Evolutionary conservation across 2,329 filamentous ascomycete genomes (phyloP).

Genomic region (Dactylellina haptotyla): DNA sequence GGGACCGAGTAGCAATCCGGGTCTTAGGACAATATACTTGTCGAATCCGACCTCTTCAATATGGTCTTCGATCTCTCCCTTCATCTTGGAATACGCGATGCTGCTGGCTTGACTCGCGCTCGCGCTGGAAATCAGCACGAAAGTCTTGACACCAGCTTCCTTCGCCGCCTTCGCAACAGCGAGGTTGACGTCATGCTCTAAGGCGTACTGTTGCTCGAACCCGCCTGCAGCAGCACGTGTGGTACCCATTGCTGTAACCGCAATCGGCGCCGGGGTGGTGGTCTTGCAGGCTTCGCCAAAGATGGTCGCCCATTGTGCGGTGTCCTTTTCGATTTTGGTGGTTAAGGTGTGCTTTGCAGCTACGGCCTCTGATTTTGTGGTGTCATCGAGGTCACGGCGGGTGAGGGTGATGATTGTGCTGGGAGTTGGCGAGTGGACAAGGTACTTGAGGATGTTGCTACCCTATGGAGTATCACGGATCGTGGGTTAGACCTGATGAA

Average conservation of each 20-base stretch:
- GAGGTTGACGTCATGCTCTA: constrained; percentile 87
- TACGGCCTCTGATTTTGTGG: constrained; percentile 54
- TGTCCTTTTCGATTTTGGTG: constrained; percentile 64
- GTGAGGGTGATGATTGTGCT: constrained; percentile 64
- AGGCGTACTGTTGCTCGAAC: constrained; percentile 81
- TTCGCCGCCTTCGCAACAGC: constrained; percentile 80
- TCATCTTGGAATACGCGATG: constrained; percentile 75
- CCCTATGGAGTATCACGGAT: constrained; percentile 66
- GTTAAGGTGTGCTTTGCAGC: constrained; percentile 67
- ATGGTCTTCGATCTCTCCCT: constrained; percentile 84
- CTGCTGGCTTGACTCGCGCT: constrained; percentile 67
- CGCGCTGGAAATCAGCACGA: constrained; percentile 76
- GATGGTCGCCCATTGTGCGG: constrained; percentile 72
- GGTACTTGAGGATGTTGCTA: constrained; percentile 74
- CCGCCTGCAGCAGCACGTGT: constrained; percentile 79
- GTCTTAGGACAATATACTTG: constrained; percentile 76
- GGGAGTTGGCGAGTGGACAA: constrained; percentile 61
- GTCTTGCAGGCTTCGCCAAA: constrained; percentile 56
- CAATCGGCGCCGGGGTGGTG: constrained; percentile 70
- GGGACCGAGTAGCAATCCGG: constrained; percentile 78
- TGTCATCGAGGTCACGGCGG: constrained; percentile 68
- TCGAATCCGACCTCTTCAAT: constrained; percentile 79
- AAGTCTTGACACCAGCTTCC: constrained; percentile 75
- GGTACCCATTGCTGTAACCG: constrained; percentile 83
- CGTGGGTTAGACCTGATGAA: constrained; percentile 22